These are phyloP conservation scores for Hibiscus syriacus DNA, from an alignment of 345 rosid species.

Conservation along the genomic window DNA sequence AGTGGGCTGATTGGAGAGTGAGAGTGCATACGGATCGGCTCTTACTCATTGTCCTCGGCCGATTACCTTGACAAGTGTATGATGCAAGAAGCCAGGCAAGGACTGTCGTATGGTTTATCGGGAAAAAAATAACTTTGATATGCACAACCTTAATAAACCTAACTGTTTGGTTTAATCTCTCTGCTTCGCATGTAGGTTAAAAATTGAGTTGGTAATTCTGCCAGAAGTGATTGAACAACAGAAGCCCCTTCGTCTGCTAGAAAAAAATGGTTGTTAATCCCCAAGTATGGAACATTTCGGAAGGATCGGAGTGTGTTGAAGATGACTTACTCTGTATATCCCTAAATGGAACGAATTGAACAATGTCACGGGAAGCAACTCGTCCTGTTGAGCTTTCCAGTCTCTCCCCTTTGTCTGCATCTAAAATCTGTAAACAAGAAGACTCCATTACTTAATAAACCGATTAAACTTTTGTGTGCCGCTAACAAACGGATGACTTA, in stretches of 20 bases:
- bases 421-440: conserved; percentile 51
- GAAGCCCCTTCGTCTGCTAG: conserved; percentile 71
- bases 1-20: no score
- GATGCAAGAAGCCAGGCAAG: no score
- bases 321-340: conserved; percentile 63
- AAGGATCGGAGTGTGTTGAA: background rate
- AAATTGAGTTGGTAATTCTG: conserved; percentile 84
- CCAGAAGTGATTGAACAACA: conserved; percentile 72
- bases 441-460: background rate
- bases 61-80: no score
- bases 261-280: background rate
- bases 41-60: no score
- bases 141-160: conserved; percentile 27
- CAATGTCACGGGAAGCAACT: conserved; percentile 86
- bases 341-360: conserved; percentile 80
- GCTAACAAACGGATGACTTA: background rate
- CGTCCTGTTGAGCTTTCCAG: conserved; percentile 81
- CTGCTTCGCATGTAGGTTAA: conserved; percentile 66
- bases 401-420: conserved; percentile 84
- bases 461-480: background rate
- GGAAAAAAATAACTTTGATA: background rate
- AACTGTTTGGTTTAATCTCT: conserved; percentile 47
- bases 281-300: background rate
- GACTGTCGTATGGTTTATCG: no score
- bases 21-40: no score